phyloP scores from a whole-genome alignment of 139 green algal species.

The Chlamydomonas eustigma region DNA sequence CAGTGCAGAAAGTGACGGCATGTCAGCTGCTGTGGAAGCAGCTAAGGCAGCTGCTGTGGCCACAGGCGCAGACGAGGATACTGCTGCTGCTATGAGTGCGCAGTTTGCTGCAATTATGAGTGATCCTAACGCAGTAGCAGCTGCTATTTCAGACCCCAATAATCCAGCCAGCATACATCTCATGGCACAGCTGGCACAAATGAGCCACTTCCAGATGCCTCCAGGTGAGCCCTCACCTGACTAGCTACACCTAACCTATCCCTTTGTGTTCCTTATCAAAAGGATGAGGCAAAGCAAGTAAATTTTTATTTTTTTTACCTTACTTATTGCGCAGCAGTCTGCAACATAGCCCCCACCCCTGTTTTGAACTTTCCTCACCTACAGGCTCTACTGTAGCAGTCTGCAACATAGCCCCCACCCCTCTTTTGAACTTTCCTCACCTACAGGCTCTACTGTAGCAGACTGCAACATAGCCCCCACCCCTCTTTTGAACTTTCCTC shows the following conservation, averaged over 20 bases:
- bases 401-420: neutral
- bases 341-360: neutral
- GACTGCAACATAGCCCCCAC: neutral
- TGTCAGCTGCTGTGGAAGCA: neutral
- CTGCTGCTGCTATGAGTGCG: neutral
- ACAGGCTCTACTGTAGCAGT: too few relatives aligned
- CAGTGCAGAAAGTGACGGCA: neutral
- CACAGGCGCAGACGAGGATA: neutral
- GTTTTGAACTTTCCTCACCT: neutral
- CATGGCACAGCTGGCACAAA: neutral
- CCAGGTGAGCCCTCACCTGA: too few relatives aligned
- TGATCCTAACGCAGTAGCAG: neutral
- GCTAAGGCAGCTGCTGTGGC: neutral
- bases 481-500: neutral
- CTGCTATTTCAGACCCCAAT: neutral
- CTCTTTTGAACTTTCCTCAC: neutral
- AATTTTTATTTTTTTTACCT: neutral
- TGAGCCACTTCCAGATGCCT: neutral
- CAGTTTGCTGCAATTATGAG: neutral
- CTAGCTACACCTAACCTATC: too few relatives aligned
- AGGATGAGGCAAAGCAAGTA: neutral
- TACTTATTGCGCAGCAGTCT: neutral
- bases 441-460: neutral
- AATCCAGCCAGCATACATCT: neutral
- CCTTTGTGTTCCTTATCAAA: too few relatives aligned